A percentile compares a stretch with the other conserved stretches of the same genome.
Evolutionary conservation across 768 basidiomycete species (phyloP).

Genomic region (Trametes sanguinea): DNA sequence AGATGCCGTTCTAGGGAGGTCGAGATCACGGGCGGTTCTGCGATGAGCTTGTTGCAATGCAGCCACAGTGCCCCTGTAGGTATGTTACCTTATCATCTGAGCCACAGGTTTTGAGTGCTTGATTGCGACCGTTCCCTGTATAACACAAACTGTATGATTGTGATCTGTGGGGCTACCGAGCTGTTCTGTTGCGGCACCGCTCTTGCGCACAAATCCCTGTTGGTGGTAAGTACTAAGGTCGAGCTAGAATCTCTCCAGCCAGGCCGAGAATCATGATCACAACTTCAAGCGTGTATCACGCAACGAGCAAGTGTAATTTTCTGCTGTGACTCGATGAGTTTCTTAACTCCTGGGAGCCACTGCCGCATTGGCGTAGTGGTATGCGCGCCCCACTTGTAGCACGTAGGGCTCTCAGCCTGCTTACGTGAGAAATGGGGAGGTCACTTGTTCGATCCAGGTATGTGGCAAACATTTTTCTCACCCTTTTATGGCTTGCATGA

Average conservation of each 20-base stretch:
- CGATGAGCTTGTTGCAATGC: not conserved
- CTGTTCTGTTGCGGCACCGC: no score
- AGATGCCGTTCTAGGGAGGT: constrained; percentile 1
- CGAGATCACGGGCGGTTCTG: constrained; percentile 10
- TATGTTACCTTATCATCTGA: not conserved
- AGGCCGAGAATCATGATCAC: no score
- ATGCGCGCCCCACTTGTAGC: constrained; percentile 31
- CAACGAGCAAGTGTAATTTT: no score
- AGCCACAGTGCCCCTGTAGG: not conserved
- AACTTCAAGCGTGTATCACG: no score
- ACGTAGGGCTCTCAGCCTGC: not conserved
- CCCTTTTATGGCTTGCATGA: not conserved
- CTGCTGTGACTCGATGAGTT: no score
- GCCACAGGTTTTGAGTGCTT: no score
- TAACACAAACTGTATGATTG: no score
- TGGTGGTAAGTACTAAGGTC: no score
- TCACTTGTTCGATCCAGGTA: constrained; percentile 32
- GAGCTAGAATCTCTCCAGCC: no score
- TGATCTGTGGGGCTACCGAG: no score
- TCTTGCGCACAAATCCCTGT: no score
- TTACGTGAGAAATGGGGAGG: constrained; percentile 21
- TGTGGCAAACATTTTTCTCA: constrained; percentile 19
- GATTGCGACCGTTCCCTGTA: no score
- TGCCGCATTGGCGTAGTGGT: constrained; percentile 32
- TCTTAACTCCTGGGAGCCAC: not conserved